Percentiles rank a stretch among this genome's conserved stretches.
These are phyloP conservation scores for Colletotrichum orbiculare DNA, from an alignment of 2,329 filamentous ascomycete genomes.

Conservation along the genomic window DNA sequence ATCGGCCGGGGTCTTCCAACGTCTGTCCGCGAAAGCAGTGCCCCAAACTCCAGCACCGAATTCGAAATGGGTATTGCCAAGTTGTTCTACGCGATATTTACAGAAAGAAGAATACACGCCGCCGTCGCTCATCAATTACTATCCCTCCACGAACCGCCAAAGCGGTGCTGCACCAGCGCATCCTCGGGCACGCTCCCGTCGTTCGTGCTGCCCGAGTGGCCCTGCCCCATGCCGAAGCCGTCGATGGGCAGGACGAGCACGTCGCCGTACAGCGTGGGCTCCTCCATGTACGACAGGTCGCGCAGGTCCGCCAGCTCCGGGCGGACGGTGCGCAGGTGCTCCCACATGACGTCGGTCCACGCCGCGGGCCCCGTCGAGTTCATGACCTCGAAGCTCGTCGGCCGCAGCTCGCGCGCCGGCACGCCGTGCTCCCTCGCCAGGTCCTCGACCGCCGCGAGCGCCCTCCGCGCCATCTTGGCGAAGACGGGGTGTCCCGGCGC, in stretches of 20 bases:
- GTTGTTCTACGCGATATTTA: too few species aligned
- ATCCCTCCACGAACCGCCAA: slow-evolving; percentile 26
- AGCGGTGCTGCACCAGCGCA: slow-evolving; percentile 43
- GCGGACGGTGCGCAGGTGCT: slow-evolving; percentile 41
- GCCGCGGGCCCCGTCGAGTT: slow-evolving; percentile 47
- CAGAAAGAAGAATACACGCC: too few species aligned
- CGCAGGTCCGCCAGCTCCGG: slow-evolving; percentile 31
- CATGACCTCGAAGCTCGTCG: slow-evolving; percentile 44
- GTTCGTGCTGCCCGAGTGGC: slow-evolving; percentile 43
- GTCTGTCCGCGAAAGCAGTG: too few species aligned
- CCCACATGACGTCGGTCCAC: slow-evolving; percentile 46
- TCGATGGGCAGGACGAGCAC: slow-evolving; percentile 43
- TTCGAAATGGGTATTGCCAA: too few species aligned
- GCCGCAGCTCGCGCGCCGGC: slow-evolving; percentile 28
- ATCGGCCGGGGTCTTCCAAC: too few species aligned
- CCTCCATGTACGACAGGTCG: slow-evolving; percentile 30
- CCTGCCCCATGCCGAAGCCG: slow-evolving; percentile 44
- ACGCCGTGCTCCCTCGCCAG: slow-evolving; percentile 19
- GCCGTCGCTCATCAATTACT: not conserved
- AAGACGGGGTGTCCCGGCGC: slow-evolving; percentile 44
- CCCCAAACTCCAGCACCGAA: too few species aligned
- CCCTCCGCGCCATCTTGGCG: slow-evolving; percentile 40
- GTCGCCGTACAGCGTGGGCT: slow-evolving; percentile 36
- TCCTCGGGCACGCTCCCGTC: slow-evolving; percentile 41
- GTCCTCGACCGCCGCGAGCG: slow-evolving; percentile 39